phyloP scores from a whole-genome alignment of 495 filamentous ascomycete species.

The Xylaria curta region DNA sequence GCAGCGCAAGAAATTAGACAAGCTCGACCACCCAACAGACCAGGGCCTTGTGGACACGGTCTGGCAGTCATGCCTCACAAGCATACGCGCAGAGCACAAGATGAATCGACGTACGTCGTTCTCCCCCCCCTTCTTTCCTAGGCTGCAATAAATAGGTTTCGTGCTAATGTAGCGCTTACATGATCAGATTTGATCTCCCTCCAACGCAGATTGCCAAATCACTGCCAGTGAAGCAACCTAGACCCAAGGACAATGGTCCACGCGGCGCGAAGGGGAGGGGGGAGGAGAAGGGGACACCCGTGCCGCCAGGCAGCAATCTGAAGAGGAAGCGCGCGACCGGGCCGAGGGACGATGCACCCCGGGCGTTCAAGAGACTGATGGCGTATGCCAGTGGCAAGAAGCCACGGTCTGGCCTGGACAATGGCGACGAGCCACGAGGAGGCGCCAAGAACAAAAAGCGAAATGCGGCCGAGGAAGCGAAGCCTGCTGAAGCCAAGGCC shows the following conservation, averaged over 20 bases:
- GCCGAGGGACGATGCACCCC: slow-evolving; percentile 78
- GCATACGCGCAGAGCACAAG: slow-evolving; percentile 69
- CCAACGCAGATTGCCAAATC: slow-evolving; percentile 72
- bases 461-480: slow-evolving; percentile 4
- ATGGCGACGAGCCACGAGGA: slow-evolving; percentile 59
- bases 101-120: slow-evolving; percentile 46
- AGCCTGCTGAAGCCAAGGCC: slow-evolving; percentile 27
- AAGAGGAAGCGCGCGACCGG: slow-evolving; percentile 56
- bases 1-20: not conserved
- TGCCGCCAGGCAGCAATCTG: slow-evolving; percentile 45
- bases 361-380: slow-evolving; percentile 85
- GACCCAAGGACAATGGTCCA: slow-evolving; percentile 38
- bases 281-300: slow-evolving; percentile 34
- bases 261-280: slow-evolving; percentile 34
- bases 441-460: slow-evolving; percentile 58
- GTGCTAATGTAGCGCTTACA: slow-evolving; percentile 39
- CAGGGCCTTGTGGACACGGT: not conserved
- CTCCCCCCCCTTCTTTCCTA: not conserved
- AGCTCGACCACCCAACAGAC: not conserved
- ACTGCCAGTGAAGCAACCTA: slow-evolving; percentile 61
- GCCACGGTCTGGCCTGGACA: slow-evolving; percentile 69
- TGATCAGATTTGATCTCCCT: slow-evolving; percentile 72
- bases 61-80: slow-evolving; percentile 78
- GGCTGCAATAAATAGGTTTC: not conserved
- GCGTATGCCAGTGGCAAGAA: slow-evolving; percentile 64